Conservation (phyloP, 768 basidiomycete species). For the Chalciporus piperatus region DNA sequence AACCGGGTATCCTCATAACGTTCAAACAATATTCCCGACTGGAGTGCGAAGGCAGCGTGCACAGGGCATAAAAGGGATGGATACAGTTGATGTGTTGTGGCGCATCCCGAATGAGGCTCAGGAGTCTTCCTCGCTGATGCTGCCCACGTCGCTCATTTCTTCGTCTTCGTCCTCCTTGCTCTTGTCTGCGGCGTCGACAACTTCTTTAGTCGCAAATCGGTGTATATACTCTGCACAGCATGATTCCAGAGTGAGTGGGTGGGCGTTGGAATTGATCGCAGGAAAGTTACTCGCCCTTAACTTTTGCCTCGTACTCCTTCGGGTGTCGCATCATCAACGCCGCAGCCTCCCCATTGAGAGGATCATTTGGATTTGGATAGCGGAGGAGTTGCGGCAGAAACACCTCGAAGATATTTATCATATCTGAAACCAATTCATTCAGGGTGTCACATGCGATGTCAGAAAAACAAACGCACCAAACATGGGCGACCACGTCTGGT, state of each 20-base stretch:
- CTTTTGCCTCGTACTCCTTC: conserved; percentile 91
- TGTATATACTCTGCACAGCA: conserved; percentile 84
- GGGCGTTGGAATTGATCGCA: neutral
- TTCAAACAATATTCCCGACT: conserved; percentile 13
- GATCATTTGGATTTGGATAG: conserved; percentile 98
- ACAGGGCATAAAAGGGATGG: conserved; percentile 7
- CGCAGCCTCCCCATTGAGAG: conserved; percentile 96
- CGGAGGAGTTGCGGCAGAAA: conserved; percentile 96
- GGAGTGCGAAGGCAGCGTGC: conserved; percentile 16
- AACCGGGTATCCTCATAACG: conserved; percentile 26
- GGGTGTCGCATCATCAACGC: conserved; percentile 97
- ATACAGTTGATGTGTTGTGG: conserved; percentile 10
- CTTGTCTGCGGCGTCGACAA: conserved; percentile 69
- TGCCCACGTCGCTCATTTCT: conserved; percentile 86
- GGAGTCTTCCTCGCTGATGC: conserved; percentile 65
- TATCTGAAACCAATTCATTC: conserved; percentile 53
- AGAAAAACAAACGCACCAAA: conserved; percentile 64
- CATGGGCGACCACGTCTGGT: conserved; percentile 99
- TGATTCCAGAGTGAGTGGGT: neutral
- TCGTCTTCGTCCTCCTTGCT: conserved; percentile 70
- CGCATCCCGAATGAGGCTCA: conserved; percentile 11
- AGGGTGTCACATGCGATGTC: neutral
- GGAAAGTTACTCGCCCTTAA: conserved; percentile 62
- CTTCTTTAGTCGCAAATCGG: conserved; percentile 88
- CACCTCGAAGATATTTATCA: conserved; percentile 99